phyloP scores from a whole-genome alignment of 371 early-diverging fungal species.

The Mucor sp. region DNA sequence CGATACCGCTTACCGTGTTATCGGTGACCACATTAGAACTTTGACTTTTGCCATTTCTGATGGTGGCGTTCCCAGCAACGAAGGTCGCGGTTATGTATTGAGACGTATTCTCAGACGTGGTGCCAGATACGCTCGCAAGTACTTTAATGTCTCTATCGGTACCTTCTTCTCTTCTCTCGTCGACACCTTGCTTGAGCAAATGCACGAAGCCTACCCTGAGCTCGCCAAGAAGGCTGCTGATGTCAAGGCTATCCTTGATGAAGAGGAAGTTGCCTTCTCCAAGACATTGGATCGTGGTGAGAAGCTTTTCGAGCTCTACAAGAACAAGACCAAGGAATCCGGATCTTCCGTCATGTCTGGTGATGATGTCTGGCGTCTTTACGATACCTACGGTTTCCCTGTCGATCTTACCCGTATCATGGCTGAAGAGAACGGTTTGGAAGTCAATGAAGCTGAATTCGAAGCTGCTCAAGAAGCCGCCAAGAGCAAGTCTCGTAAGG shows the following conservation, averaged over 20 bases:
- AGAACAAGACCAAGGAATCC: slow-evolving; percentile 71
- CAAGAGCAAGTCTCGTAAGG: slow-evolving; percentile 77
- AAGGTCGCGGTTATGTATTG: slow-evolving; percentile 99
- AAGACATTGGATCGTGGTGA: slow-evolving; percentile 99
- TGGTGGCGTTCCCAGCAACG: slow-evolving; percentile 96
- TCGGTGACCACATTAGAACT: slow-evolving; percentile 99
- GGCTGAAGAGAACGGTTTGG: slow-evolving; percentile 95
- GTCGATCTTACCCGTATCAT: slow-evolving; percentile 98
- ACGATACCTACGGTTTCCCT: slow-evolving; percentile 99
- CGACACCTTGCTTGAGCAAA: slow-evolving; percentile 81
- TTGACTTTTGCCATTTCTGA: slow-evolving; percentile 98
- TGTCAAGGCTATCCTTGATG: slow-evolving; percentile 92
- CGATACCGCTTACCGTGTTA: slow-evolving; percentile 98
- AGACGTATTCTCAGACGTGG: slow-evolving; percentile 98
- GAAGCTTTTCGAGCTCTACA: slow-evolving; percentile 86
- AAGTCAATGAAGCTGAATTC: slow-evolving; percentile 89
- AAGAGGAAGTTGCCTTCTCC: slow-evolving; percentile 97
- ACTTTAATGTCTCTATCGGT: slow-evolving; percentile 90
- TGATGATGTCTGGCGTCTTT: slow-evolving; percentile 96
- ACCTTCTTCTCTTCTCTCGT: slow-evolving; percentile 91
- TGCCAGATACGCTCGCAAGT: slow-evolving; percentile 93
- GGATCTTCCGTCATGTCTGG: slow-evolving; percentile 74
- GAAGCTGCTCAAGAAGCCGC: slow-evolving; percentile 82
- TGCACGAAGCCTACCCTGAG: slow-evolving; percentile 93
- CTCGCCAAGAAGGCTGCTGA: slow-evolving; percentile 71